Base-by-base conservation (phyloP, 2,329 filamentous ascomycete genomes). In the Corniculantispora saksenae region DNA sequence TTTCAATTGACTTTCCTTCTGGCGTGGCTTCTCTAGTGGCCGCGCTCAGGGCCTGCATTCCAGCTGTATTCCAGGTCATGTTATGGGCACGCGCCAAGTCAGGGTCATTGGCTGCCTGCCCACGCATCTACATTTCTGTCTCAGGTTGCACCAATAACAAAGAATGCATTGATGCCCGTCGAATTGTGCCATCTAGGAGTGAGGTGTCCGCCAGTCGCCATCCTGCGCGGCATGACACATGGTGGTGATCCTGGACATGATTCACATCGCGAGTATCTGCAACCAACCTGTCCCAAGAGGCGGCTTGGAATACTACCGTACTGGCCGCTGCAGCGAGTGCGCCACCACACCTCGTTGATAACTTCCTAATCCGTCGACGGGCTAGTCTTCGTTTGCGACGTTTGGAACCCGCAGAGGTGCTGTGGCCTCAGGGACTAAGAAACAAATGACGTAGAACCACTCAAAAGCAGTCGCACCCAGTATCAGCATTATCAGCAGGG, bases 341-440 rank as follows among this genome's bases (percentile, higher is more conserved):
- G 25, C 48, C 23, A 27, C 23, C 25, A 2, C 21, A 48, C 15
- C 29, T 61, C 58, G 27, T 35, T 51, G 21, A 29, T 61, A 38
- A 15, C 54, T 45, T 57, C 54, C 54, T 29, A 61, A 61, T 61
- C 45, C 58, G 47, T 61, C 58, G 13, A 38, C 25, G 45, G 23
- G 12, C 32, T n/a, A 56, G 23, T 17, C n/a, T 40, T 51, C 50
- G 12, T 23, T 60, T 15, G 43, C 57, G 21, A 21, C 21, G n/a
- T 19, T 15, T 19, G 56, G 53, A 35, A 48, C 27, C 57, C 38
- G 35, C 27, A 57, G 13, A 43, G 25, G 53, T n/a, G 10, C 13
- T 40, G 53, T 17, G 10, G n/a, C 21, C 35, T 56, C 21, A 23
- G 32, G n/a, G 5, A 25, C 23, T 13, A 13, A 43, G 21, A 4